Base-by-base conservation (phyloP, 1,284 basidiomycete genomes). In the Fomes fomentarius region DNA sequence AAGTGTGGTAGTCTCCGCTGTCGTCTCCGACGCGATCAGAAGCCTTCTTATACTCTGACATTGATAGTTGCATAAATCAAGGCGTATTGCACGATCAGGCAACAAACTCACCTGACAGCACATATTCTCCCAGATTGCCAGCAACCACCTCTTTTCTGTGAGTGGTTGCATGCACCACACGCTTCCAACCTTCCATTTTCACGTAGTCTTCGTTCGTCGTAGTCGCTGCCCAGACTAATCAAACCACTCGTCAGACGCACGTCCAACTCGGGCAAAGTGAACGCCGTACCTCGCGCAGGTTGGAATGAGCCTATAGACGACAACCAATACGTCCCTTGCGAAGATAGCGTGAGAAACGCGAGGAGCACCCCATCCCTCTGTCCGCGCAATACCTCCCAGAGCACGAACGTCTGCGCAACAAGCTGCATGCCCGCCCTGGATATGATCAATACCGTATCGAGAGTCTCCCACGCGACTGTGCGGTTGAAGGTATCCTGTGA, bases 91-190 rank as follows among this genome's bases (percentile, higher is more conserved):
- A n/a, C n/a, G n/a, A n/a, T n/a, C n/a, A n/a, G 21, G 28, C 48
- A 28, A 38, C n/a, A n/a, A 44, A 65, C 74, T 54, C 65, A 85
- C 82, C 67, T 35, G 73, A 62, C 5, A 76, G 71, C 39, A 81
- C 82, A 30, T 76, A 82, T 30, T 79, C 74, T 28, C 76, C 72
- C 45, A 92, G 71, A 35, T 82, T 82, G 15, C 85, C 82, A 0
- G 89, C 87, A 4, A 91, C 84, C 30, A 92, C 72, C 65, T 92
- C 90, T 63, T 91, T 85, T 17, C 89, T 78, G 63, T 92, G 85
- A 15, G 65, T 54, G 21, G 74, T 66, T 33, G 79, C 71, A 52
- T 71, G 74, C 1, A 87, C 78, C 21, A 83, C 67, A 46, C 75
- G 74, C 56, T 88, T 85, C 58, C 89, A 67, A 9, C 89, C 89